Evolutionary conservation across 2,329 filamentous ascomycete genomes (phyloP), one percentile per base, ranked within the genome.

Genomic region (Aspergillus carbonarius): DNA sequence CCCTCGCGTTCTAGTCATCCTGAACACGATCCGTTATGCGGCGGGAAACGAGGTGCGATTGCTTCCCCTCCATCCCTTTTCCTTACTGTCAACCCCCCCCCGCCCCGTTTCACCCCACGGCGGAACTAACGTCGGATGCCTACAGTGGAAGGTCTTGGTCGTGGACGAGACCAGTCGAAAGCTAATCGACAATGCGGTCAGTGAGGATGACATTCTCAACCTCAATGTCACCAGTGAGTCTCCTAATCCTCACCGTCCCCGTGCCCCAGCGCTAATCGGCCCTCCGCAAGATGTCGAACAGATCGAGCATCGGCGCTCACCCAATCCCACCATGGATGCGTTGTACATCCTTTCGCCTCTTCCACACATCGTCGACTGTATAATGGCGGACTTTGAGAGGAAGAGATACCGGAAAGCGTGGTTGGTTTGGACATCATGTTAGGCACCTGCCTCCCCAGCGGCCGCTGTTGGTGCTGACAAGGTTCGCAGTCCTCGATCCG

Each of bases 171-270:
- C 82, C 57, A 93, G 91, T 73, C 88, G 88, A 74, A 93, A 89
- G 76, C 85, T 99, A 68, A 84, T 99, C 68, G 89, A 96, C 78
- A 96, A 93, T 81, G 90, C 91, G 48, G 86, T 93, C 73, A 93
- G 92, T 70, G 90, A 97, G 81, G 93, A 99, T 85, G 92, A 97
- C 71, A 96, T 99, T 66, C 88, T 99, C 78, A 96, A 96, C 74
- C 87, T 92, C 78, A 96, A 96, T 74, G 91, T 99, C 76, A 93
- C 93, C 66, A 96, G 93, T 96, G 18, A 44, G 25, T 27, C 30
- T 23, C 47, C 15, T 2, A 39, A 23, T 37, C 23, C 46, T 25
- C 10, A 44, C 37, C 17, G 52, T 30, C 18, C 25, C 42, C 42
- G 13, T 44, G 42, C 59, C 40, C 60, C 64, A 54, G 64, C 40